A percentile compares a stretch with the other conserved stretches of the same genome.
Evolutionary conservation across 2,329 filamentous ascomycete genomes (phyloP).

Genomic region (Beauveria caledonica): DNA sequence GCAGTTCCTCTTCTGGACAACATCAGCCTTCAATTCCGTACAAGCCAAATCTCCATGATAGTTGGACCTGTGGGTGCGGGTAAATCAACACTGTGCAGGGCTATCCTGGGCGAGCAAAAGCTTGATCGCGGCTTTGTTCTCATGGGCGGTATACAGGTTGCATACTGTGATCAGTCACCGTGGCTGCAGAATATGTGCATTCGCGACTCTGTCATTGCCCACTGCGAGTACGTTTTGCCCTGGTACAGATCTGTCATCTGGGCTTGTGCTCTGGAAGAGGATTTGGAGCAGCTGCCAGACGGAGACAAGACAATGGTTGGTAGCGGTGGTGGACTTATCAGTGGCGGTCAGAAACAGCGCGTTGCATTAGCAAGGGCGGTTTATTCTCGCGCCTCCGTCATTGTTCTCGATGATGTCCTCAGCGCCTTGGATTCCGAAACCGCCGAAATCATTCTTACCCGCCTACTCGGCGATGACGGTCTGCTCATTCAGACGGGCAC

Average conservation of each 20-base stretch:
- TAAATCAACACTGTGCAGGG: constrained; percentile 16
- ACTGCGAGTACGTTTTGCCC: constrained; percentile 6
- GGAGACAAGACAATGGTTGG: constrained; percentile 11
- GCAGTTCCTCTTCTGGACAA: not conserved
- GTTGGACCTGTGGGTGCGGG: constrained; percentile 15
- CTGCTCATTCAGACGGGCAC: constrained; percentile 14
- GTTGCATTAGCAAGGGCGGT: constrained; percentile 67
- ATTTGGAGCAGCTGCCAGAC: constrained; percentile 27
- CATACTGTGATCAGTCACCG: constrained; percentile 13
- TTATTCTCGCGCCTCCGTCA: constrained; percentile 82
- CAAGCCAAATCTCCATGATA: constrained; percentile 22
- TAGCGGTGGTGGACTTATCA: constrained; percentile 15
- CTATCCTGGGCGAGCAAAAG: constrained; percentile 16
- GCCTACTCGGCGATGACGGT: constrained; percentile 15
- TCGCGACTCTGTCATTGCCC: constrained; percentile 6
- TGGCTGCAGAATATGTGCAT: constrained; percentile 11
- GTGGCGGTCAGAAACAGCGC: constrained; percentile 19
- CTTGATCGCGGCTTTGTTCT: constrained; percentile 12
- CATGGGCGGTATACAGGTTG: constrained; percentile 9
- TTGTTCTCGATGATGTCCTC: constrained; percentile 66
- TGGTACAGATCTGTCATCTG: constrained; percentile 10
- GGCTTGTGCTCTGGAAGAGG: constrained; percentile 23
- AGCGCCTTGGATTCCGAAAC: constrained; percentile 11
- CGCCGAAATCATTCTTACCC: constrained; percentile 10
- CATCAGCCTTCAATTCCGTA: constrained; percentile 8